Percentiles rank a stretch among this genome's conserved stretches.
These are phyloP conservation scores for Neurospora sp. DNA, from an alignment of 495 filamentous ascomycete genomes.

Conservation along the genomic window DNA sequence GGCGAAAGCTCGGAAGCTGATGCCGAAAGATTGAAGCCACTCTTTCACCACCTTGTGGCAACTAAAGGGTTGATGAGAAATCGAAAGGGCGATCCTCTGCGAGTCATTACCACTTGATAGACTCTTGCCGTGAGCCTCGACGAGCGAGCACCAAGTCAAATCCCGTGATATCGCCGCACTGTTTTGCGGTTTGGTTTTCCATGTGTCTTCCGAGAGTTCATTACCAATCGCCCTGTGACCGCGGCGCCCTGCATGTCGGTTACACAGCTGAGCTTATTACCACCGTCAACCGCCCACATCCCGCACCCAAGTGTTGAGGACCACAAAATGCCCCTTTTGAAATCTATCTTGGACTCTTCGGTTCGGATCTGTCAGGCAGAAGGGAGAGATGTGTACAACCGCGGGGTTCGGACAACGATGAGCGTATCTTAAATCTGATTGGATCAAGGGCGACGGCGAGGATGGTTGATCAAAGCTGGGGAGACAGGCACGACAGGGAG, in stretches of 20 bases:
- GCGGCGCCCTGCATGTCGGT: constrained; percentile 12
- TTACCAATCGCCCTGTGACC: constrained; percentile 8
- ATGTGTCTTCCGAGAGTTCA: no score
- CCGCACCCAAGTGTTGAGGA: not conserved
- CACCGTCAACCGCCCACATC: constrained; percentile 8
- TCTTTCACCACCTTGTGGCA: not conserved
- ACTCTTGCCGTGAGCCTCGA: not conserved
- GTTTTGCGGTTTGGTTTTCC: no score
- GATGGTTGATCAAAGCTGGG: not conserved
- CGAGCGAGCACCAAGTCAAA: not conserved
- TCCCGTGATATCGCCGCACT: not conserved
- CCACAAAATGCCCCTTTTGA: not conserved
- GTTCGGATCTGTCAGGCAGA: not conserved
- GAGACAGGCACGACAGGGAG: not conserved
- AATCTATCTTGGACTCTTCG: not conserved
- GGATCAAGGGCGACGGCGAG: not conserved
- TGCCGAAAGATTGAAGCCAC: not conserved
- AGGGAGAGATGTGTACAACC: not conserved
- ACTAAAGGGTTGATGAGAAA: not conserved
- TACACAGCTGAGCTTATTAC: not conserved
- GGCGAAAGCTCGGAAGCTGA: not conserved
- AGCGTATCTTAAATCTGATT: not conserved
- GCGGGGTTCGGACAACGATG: not conserved
- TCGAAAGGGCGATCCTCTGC: not conserved
- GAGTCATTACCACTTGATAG: not conserved